Evolutionary conservation across 805 yeast species (phyloP).

Genomic region (Candida qinlingensis): DNA sequence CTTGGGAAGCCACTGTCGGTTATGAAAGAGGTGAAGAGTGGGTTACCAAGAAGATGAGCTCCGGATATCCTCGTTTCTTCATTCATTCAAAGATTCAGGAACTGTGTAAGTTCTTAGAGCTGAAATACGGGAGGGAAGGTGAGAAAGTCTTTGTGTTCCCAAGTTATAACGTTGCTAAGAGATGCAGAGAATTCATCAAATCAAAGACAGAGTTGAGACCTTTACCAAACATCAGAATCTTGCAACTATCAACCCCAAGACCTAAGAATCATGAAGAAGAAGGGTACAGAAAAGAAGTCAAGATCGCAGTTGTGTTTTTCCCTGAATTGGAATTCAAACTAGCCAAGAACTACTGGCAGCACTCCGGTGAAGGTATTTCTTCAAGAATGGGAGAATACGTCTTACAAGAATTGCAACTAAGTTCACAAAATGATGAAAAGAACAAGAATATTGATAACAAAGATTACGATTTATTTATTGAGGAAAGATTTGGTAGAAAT

Average conservation of each 20-base stretch:
- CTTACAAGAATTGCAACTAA: slow-evolving; percentile 49
- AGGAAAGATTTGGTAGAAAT: slow-evolving; percentile 87
- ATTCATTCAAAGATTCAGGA: slow-evolving; percentile 59
- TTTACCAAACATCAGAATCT: slow-evolving; percentile 46
- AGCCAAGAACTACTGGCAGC: slow-evolving; percentile 94
- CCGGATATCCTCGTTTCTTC: slow-evolving; percentile 88
- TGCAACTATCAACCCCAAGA: slow-evolving; percentile 67
- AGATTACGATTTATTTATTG: slow-evolving; percentile 66
- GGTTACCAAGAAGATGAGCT: slow-evolving; percentile 69
- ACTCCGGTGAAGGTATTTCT: slow-evolving; percentile 94
- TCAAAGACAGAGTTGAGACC: slow-evolving; percentile 24
- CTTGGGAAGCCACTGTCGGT: slow-evolving; percentile 91
- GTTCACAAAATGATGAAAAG: slow-evolving; percentile 26
- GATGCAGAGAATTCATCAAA: slow-evolving; percentile 77
- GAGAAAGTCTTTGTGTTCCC: slow-evolving; percentile 77
- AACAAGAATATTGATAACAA: slow-evolving; percentile 24
- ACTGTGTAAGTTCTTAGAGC: slow-evolving; percentile 47
- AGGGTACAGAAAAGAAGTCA: slow-evolving; percentile 56
- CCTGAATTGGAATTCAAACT: slow-evolving; percentile 56
- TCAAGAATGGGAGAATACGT: slow-evolving; percentile 86
- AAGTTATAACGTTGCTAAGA: slow-evolving; percentile 68
- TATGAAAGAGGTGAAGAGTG: slow-evolving; percentile 87
- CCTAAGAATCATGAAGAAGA: slow-evolving; percentile 58
- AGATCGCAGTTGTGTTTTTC: slow-evolving; percentile 67
- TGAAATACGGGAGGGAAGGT: slow-evolving; percentile 72